Conservation (phyloP, 2,329 filamentous ascomycete species). For the Calonectria leucothoes region DNA sequence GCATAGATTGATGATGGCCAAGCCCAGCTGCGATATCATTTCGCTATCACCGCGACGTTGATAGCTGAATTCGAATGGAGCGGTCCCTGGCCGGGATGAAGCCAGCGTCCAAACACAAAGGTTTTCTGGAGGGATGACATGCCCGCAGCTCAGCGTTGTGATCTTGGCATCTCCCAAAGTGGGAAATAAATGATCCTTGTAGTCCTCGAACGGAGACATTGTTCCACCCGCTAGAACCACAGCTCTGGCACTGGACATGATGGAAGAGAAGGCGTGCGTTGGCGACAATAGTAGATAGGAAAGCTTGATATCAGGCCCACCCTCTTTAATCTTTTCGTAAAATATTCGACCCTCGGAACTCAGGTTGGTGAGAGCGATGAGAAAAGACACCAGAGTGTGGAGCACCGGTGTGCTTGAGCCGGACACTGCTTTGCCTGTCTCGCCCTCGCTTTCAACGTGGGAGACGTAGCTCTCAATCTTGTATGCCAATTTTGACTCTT, state of each 20-base stretch:
- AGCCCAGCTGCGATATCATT: conserved; percentile 81
- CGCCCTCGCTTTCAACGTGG: conserved; percentile 65
- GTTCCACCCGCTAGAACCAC: conserved; percentile 95
- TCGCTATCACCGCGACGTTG: conserved; percentile 75
- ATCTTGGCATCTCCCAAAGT: conserved; percentile 73
- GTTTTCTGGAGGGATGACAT: conserved; percentile 88
- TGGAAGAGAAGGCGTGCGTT: conserved; percentile 88
- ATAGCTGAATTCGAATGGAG: conserved; percentile 87
- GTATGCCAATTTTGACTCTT: conserved; percentile 90
- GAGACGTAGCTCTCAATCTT: conserved; percentile 92
- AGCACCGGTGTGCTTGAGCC: conserved; percentile 60
- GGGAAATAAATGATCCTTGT: conserved; percentile 86
- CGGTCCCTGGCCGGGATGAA: conserved; percentile 53
- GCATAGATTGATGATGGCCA: conserved; percentile 78
- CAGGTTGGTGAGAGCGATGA: conserved; percentile 87
- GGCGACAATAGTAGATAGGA: conserved; percentile 93
- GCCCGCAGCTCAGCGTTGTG: conserved; percentile 88
- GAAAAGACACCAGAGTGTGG: conserved; percentile 70
- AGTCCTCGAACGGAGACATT: conserved; percentile 97
- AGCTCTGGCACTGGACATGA: conserved; percentile 85
- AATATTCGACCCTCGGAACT: conserved; percentile 77
- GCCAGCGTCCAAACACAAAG: conserved; percentile 82
- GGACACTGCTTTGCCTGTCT: conserved; percentile 35
- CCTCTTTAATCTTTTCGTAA: conserved; percentile 60
- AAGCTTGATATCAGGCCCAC: conserved; percentile 66